Percentiles rank a stretch among this genome's conserved stretches.
These are phyloP conservation scores for Gaeumannomyces tritici DNA, from an alignment of 2,329 filamentous ascomycete species.

Conservation along the genomic window DNA sequence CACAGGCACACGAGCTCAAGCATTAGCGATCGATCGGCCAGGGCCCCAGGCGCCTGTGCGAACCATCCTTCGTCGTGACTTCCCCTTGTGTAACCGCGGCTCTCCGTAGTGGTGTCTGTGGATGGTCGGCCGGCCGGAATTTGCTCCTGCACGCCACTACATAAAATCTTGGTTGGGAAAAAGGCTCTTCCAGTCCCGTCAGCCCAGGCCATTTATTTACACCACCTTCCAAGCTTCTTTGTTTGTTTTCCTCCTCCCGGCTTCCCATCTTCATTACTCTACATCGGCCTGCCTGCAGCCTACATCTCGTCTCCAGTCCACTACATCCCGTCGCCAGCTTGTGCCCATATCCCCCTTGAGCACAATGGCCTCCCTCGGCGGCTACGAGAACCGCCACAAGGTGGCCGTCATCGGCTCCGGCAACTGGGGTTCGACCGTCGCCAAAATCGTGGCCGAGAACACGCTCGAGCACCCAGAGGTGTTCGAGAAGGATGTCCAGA, in stretches of 20 bases:
- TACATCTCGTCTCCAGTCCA: too few species aligned
- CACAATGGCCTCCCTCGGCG: constrained; percentile 26
- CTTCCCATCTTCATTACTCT: too few species aligned
- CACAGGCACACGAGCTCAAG: too few species aligned
- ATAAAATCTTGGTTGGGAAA: background rate
- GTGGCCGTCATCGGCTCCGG: constrained; percentile 91
- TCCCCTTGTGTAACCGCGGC: background rate
- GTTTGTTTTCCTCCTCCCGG: too few species aligned
- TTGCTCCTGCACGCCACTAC: background rate
- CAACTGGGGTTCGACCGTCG: constrained; percentile 97
- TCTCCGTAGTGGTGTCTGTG: background rate
- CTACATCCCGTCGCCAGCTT: too few species aligned
- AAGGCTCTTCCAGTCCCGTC: background rate
- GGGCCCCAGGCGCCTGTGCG: too few species aligned
- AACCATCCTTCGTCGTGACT: background rate
- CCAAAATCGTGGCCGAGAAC: constrained; percentile 95
- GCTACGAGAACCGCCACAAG: constrained; percentile 69
- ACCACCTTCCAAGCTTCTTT: too few species aligned
- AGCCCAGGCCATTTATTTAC: background rate
- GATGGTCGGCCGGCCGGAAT: background rate
- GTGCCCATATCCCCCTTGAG: too few species aligned
- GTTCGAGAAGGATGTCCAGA: constrained; percentile 85
- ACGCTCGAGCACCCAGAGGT: constrained; percentile 65
- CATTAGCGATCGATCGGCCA: too few species aligned
- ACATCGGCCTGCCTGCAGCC: too few species aligned